Evolutionary conservation across 2,329 filamentous ascomycete genomes (phyloP).

Genomic region (Akanthomyces lecanii): DNA sequence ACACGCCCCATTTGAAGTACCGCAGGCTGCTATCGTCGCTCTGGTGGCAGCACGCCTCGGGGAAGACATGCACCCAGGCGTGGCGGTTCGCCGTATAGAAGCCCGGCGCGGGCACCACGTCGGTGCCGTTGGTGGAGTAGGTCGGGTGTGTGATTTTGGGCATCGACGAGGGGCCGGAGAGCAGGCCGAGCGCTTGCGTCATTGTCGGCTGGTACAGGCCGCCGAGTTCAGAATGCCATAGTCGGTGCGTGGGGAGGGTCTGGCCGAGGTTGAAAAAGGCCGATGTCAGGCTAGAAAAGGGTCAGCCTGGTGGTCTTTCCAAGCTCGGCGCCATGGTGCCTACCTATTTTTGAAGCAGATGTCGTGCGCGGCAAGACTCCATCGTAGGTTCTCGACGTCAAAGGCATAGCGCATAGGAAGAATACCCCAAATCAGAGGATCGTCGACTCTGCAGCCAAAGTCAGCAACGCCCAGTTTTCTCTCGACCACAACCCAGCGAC

Average conservation of each 20-base stretch:
- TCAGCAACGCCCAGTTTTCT: conserved; percentile 16
- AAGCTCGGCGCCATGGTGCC: conserved; percentile 4
- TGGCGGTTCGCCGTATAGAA: conserved; percentile 65
- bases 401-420: conserved; percentile 71
- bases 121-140: conserved; percentile 63
- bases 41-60: conserved; percentile 92
- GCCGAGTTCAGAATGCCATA: conserved; percentile 71
- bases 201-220: conserved; percentile 89
- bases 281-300: conserved; percentile 52
- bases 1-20: conserved; percentile 98
- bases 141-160: conserved; percentile 45
- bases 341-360: conserved; percentile 90
- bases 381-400: conserved; percentile 72
- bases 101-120: conserved; percentile 67
- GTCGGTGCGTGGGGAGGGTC: conserved; percentile 82
- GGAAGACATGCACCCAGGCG: conserved; percentile 92
- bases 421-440: conserved; percentile 90
- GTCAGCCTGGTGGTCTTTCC: conserved; percentile 2
- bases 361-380: conserved; percentile 89
- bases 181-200: conserved; percentile 75
- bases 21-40: conserved; percentile 73
- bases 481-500: conserved; percentile 12
- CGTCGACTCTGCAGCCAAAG: conserved; percentile 66
- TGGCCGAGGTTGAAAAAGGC: conserved; percentile 87
- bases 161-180: conserved; percentile 54